Evolutionary conservation across 2,329 filamentous ascomycete genomes (phyloP).

Genomic region (Diaporthe sp.): DNA sequence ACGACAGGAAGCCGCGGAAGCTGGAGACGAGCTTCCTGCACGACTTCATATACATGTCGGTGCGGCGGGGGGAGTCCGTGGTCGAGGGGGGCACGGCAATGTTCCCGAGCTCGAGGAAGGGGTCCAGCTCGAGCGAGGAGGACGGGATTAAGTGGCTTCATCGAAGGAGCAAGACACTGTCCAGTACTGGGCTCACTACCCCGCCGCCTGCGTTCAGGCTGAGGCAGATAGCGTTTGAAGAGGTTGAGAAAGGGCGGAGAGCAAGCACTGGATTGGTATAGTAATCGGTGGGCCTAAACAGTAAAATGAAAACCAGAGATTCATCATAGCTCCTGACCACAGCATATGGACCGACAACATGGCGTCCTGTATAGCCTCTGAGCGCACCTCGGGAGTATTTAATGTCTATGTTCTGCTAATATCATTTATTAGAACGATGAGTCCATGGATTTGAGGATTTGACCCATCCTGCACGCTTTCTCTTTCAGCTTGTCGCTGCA

Average conservation of each 20-base stretch:
- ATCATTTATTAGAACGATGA: neutral
- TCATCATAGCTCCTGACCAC: neutral
- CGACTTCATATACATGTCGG: slow-evolving; percentile 60
- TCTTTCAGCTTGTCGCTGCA: neutral
- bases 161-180: neutral
- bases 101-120: slow-evolving; percentile 28
- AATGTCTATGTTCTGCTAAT: too few species aligned
- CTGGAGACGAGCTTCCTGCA: slow-evolving; percentile 59
- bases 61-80: slow-evolving; percentile 43
- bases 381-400: neutral
- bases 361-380: neutral
- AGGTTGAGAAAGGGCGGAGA: slow-evolving; percentile 25
- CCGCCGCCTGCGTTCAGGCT: slow-evolving; percentile 37
- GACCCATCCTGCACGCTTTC: neutral
- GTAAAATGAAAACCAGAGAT: neutral
- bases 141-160: slow-evolving; percentile 13
- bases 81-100: slow-evolving; percentile 7
- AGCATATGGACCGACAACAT: too few species aligned
- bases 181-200: slow-evolving; percentile 15
- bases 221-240: slow-evolving; percentile 37
- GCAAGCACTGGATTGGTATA: slow-evolving; percentile 21
- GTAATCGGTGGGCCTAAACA: neutral
- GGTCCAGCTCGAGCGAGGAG: slow-evolving; percentile 34
- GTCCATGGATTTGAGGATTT: neutral
- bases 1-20: slow-evolving; percentile 57